Conservation (phyloP, 106 monocot species). For the Dactylorhiza incarnata region DNA sequence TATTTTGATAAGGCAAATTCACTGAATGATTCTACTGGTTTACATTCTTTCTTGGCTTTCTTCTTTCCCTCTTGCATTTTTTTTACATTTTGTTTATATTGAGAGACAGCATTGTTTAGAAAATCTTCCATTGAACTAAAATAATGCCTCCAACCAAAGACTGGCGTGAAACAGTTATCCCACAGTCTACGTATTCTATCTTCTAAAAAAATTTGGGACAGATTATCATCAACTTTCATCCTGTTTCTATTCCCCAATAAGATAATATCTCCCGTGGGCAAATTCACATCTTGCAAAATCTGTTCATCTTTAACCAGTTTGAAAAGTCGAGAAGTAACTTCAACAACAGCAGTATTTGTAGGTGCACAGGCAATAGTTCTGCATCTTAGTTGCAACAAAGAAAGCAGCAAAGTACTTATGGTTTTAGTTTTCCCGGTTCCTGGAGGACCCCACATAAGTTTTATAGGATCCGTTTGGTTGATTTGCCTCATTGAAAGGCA, state of each 20-base stretch:
- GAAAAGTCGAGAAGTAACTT: no score
- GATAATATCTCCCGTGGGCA: slow-evolving; percentile 30
- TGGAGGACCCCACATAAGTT: slow-evolving; percentile 79
- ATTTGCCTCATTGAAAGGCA: slow-evolving; percentile 16
- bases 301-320: slow-evolving; percentile 13
- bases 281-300: not conserved
- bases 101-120: slow-evolving; percentile 9
- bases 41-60: not conserved
- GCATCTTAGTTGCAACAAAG: slow-evolving; percentile 11
- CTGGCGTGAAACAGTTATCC: not conserved
- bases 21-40: not conserved
- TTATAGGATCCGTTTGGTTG: slow-evolving; percentile 9
- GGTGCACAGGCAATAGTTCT: slow-evolving; percentile 54
- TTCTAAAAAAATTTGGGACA: slow-evolving; percentile 34
- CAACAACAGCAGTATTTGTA: slow-evolving; percentile 53
- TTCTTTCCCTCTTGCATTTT: no score
- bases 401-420: slow-evolving; percentile 20
- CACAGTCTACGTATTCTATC: slow-evolving; percentile 27
- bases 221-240: slow-evolving; percentile 27
- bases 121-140: slow-evolving; percentile 6
- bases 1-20: not conserved
- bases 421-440: slow-evolving; percentile 77
- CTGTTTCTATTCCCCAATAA: slow-evolving; percentile 42
- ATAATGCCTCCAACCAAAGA: slow-evolving; percentile 14
- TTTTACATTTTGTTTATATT: slow-evolving; percentile 10